Evolutionary conservation across 495 filamentous ascomycete species (phyloP).

Genomic region (Bryoglossum gracile): DNA sequence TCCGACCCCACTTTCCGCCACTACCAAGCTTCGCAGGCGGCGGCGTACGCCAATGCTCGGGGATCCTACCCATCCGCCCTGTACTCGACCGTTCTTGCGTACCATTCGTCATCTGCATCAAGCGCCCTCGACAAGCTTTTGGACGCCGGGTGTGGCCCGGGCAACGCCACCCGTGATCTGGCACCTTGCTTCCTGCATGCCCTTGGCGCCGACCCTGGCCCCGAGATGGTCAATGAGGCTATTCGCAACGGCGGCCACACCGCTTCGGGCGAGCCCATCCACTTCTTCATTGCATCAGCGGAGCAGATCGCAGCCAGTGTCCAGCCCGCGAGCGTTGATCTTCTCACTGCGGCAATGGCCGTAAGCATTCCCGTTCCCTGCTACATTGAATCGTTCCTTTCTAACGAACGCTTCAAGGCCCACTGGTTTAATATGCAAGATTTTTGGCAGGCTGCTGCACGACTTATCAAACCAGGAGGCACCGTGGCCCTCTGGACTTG

Average conservation of each 20-base stretch:
- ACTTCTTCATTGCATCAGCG: slow-evolving; percentile 37
- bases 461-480: slow-evolving; percentile 47
- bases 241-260: slow-evolving; percentile 30
- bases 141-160: slow-evolving; percentile 56
- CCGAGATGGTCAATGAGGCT: slow-evolving; percentile 47
- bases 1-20: slow-evolving; percentile 36
- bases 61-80: slow-evolving; percentile 35
- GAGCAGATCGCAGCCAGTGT: slow-evolving; percentile 35
- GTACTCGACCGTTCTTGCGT: slow-evolving; percentile 39
- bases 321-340: slow-evolving; percentile 36
- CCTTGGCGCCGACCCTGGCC: slow-evolving; percentile 47
- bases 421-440: slow-evolving; percentile 57
- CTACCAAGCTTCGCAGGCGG: slow-evolving; percentile 38
- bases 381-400: background rate
- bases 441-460: slow-evolving; percentile 54
- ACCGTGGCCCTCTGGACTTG: slow-evolving; percentile 48
- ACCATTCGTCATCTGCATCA: slow-evolving; percentile 42
- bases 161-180: slow-evolving; percentile 59
- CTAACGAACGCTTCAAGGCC: slow-evolving; percentile 27
- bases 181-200: slow-evolving; percentile 57
- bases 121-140: slow-evolving; percentile 39
- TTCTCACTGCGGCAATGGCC: slow-evolving; percentile 44
- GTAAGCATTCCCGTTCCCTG: slow-evolving; percentile 21
- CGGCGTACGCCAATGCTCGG: slow-evolving; percentile 37
- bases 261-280: slow-evolving; percentile 27